These are phyloP conservation scores for Botrytis galanthina DNA, from an alignment of 2,329 filamentous ascomycete species.

Conservation along the genomic window DNA sequence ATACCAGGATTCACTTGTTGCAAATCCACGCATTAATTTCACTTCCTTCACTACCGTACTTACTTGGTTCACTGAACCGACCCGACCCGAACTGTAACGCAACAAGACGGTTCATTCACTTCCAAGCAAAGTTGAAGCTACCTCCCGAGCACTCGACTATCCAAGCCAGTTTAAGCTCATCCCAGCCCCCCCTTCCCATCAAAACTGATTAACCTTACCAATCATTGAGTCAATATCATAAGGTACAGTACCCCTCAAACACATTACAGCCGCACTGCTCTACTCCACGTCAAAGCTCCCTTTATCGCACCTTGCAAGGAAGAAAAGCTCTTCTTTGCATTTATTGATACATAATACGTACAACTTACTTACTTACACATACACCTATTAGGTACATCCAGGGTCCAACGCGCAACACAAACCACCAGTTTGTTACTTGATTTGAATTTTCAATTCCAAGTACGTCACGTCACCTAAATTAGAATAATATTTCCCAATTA, in stretches of 20 bases:
- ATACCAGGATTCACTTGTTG: not conserved
- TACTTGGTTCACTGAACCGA: not conserved
- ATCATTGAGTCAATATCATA: not conserved
- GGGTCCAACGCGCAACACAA: conserved; percentile 13
- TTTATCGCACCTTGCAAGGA: not conserved
- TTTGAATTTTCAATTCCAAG: conserved; percentile 8
- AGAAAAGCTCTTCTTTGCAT: not conserved
- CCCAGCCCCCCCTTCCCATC: conserved; percentile 8
- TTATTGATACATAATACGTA: conserved; percentile 4
- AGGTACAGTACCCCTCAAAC: not conserved
- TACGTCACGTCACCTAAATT: conserved; percentile 29
- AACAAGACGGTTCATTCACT: not conserved
- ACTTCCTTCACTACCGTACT: not conserved
- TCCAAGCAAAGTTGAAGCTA: not conserved
- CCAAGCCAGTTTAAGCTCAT: not conserved
- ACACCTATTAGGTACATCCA: not conserved
- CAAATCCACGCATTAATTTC: not conserved
- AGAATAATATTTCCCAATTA: conserved; percentile 24
- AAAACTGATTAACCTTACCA: not conserved
- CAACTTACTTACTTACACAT: conserved; percentile 8
- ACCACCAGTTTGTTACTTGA: conserved; percentile 10
- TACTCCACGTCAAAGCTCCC: conserved; percentile 13
- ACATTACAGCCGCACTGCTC: conserved; percentile 2
- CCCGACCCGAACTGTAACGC: not conserved
- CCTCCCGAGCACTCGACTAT: not conserved